Base-by-base conservation (phyloP, 805 yeast species). In the Priceomyces carsonii region DNA sequence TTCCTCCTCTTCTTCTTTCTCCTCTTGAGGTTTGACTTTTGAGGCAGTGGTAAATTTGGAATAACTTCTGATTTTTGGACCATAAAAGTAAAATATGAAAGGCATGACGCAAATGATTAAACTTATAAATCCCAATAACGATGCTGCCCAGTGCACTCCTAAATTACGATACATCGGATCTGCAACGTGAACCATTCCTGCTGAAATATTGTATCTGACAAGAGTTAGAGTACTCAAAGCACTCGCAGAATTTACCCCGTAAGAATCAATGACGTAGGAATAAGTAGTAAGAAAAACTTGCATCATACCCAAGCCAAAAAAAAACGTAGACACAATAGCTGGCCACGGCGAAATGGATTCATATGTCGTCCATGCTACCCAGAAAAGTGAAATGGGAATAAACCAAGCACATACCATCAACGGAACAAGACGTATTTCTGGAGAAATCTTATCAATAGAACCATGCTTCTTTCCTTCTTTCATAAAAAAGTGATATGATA, bases 331-430 rank as follows among this genome's bases (percentile, higher is more conserved):
- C 9, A 34, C 22, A 16, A 28, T 34, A 6, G 37, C 15, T 10
- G 30, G 13, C 36, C 36, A 33, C 8, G 36, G 36, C 18, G 36
- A 33, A 12, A 33, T 33, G n/a, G 24, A 13, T 16, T 16, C 18
- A 24, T 32, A 32, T 3, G 27, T 12, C 3, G 35, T 32, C 95
- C 95, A 85, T 5, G 82, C 95, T 38, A 84, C 66, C 95, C 93
- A 85, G 61, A 85, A 85, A 39, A 85, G 64, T 0, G 85, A 71
- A 25, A 80, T 68, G 4, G 89, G 89, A 17, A 32, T 32, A 15
- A 27, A 21, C 35, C 35, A 32, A 18, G 26, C 17, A 7, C 35
- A 32, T 15, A 32, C 16, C 35, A 32, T 32, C 14, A 32, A 25
- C 8, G 35, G 35, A 2, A 32, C 18, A 8, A 32, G 16, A 16